These are phyloP conservation scores for Phycomyces blakesleeanus DNA, from an alignment of 192 early-diverging fungal species.

Conservation along the genomic window DNA sequence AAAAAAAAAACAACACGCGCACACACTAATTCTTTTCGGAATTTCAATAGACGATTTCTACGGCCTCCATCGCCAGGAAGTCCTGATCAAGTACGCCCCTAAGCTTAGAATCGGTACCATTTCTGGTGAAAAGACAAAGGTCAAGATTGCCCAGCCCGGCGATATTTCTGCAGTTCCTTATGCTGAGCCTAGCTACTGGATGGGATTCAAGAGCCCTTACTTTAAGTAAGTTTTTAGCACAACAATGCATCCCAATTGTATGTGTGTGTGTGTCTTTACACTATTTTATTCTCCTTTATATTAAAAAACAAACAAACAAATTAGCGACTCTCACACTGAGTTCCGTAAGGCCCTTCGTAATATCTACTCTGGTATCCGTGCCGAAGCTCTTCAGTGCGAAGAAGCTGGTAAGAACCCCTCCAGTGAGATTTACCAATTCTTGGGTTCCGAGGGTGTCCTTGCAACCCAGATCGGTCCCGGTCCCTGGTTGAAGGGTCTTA, in stretches of 20 bases:
- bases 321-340: conserved; percentile 66
- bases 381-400: conserved; percentile 65
- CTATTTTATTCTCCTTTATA: too few relatives aligned
- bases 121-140: conserved; percentile 36
- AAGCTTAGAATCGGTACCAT: conserved; percentile 64
- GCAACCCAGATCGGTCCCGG: conserved; percentile 60
- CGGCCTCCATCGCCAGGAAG: conserved; percentile 37
- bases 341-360: conserved; percentile 58
- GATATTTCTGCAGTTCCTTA: conserved; percentile 64
- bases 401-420: conserved; percentile 71
- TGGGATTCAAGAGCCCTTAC: conserved; percentile 34
- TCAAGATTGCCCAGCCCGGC: conserved; percentile 48
- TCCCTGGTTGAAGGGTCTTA: conserved; percentile 30
- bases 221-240: conserved; percentile 28
- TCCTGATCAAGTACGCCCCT: conserved; percentile 61
- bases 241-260: too few relatives aligned
- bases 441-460: conserved; percentile 67
- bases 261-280: too few relatives aligned
- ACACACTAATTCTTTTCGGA: background rate
- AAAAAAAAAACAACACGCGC: background rate
- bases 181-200: conserved; percentile 71
- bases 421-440: conserved; percentile 59
- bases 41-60: conserved; percentile 29
- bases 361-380: conserved; percentile 73
- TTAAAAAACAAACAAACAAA: background rate